Evolutionary conservation across 2,329 filamentous ascomycete species (phyloP).

Genomic region (Aspergillus flavus): DNA sequence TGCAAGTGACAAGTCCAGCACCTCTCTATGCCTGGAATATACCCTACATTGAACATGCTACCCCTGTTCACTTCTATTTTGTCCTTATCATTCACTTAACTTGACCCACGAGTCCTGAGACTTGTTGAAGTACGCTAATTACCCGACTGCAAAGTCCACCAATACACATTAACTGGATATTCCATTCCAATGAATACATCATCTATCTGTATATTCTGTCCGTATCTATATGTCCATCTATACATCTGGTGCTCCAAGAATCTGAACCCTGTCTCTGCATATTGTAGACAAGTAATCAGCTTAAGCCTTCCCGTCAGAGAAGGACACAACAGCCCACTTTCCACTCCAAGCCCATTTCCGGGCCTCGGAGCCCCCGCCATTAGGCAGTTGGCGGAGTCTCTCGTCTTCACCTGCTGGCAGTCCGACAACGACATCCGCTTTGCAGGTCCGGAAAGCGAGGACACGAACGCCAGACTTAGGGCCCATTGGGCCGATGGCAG

Average conservation of each 20-base stretch:
- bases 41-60: slow-evolving; percentile 5
- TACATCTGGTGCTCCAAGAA: not conserved
- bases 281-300: not conserved
- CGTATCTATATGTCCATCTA: not conserved
- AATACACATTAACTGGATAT: slow-evolving; percentile 1
- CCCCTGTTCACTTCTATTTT: not conserved
- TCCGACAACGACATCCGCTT: slow-evolving; percentile 93
- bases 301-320: slow-evolving; percentile 66
- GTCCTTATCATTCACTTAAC: not conserved
- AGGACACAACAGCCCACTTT: slow-evolving; percentile 94
- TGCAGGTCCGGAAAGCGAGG: slow-evolving; percentile 88
- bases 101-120: not conserved
- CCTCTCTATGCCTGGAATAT: slow-evolving; percentile 1
- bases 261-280: not conserved
- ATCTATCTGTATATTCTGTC: slow-evolving; percentile 2
- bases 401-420: slow-evolving; percentile 83
- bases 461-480: slow-evolving; percentile 79
- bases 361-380: slow-evolving; percentile 68
- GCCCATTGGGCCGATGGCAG: slow-evolving; percentile 84
- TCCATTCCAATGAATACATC: not conserved
- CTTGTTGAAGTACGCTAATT: not conserved
- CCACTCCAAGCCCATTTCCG: slow-evolving; percentile 94
- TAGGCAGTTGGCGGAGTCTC: slow-evolving; percentile 67
- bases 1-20: not conserved
- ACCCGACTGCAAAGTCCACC: not conserved